phyloP scores from a whole-genome alignment of 73 alveolate genomes.

The Chromera velia region DNA sequence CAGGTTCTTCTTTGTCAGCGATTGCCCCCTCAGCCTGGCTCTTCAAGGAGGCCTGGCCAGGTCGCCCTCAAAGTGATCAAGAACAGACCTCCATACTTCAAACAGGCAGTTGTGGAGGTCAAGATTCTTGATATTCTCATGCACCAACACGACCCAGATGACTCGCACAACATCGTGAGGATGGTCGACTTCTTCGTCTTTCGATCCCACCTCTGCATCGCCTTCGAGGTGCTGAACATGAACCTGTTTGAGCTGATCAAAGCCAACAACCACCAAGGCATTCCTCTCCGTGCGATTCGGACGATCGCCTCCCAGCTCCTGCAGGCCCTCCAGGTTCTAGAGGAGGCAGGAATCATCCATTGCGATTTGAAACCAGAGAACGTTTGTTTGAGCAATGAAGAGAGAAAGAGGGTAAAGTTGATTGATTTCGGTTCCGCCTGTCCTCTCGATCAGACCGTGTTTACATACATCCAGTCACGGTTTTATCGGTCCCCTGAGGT shows the following conservation, averaged over 20 bases:
- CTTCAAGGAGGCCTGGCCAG: constrained; percentile 1
- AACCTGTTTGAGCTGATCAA: constrained; percentile 56
- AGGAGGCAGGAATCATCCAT: constrained; percentile 51
- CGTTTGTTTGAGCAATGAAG: no score
- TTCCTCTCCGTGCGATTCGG: constrained; percentile 39
- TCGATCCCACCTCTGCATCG: constrained; percentile 61
- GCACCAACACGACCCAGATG: constrained; percentile 46
- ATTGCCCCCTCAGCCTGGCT: constrained; percentile 11
- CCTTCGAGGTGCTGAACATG: constrained; percentile 59
- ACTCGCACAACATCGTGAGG: constrained; percentile 50
- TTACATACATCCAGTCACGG: constrained; percentile 62
- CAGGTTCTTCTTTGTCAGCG: constrained; percentile 54
- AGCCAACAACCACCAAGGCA: constrained; percentile 35
- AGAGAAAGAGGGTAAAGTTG: constrained; percentile 54
- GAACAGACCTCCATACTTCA: constrained; percentile 54
- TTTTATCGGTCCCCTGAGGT: constrained; percentile 81
- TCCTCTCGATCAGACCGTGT: constrained; percentile 50
- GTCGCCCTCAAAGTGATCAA: constrained; percentile 60
- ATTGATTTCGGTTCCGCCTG: constrained; percentile 71
- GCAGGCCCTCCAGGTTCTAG: constrained; percentile 42
- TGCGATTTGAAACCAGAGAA: constrained; percentile 68
- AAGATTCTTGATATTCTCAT: constrained; percentile 48
- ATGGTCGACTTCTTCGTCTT: constrained; percentile 58
- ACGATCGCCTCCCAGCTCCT: constrained; percentile 31
- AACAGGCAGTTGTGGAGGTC: constrained; percentile 52